These are phyloP conservation scores for Sporothrix pseudoabietina DNA, from an alignment of 2,329 filamentous ascomycete genomes.

Conservation along the genomic window DNA sequence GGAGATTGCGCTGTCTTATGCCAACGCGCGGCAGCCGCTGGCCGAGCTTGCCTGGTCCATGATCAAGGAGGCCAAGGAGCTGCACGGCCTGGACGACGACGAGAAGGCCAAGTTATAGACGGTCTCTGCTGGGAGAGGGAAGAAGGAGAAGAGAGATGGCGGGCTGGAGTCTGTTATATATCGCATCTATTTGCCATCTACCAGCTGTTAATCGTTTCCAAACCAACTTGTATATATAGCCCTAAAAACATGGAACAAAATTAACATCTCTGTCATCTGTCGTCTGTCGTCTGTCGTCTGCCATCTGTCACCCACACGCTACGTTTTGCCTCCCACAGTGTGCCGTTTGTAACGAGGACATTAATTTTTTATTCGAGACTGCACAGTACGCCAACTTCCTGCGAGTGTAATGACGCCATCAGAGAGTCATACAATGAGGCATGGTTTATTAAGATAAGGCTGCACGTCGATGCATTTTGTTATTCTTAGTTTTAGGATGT, in stretches of 20 bases:
- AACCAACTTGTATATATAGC: background rate
- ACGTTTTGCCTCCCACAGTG: too few relatives aligned
- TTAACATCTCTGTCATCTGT: background rate
- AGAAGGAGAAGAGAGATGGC: background rate
- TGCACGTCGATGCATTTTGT: too few relatives aligned
- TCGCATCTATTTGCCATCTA: background rate
- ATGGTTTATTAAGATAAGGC: too few relatives aligned
- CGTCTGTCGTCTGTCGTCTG: background rate
- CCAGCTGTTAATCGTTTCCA: background rate
- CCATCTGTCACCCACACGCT: background rate
- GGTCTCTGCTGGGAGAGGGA: background rate
- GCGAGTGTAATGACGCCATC: too few relatives aligned
- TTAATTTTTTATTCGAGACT: too few relatives aligned
- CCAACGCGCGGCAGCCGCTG: slow-evolving; percentile 67
- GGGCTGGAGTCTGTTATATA: background rate
- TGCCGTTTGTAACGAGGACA: too few relatives aligned
- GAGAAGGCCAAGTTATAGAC: slow-evolving; percentile 32
- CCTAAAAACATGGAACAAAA: background rate
- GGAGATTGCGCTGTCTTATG: slow-evolving; percentile 74
- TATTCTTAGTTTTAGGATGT: too few relatives aligned
- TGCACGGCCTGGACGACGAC: slow-evolving; percentile 19
- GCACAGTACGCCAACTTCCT: too few relatives aligned
- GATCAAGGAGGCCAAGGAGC: slow-evolving; percentile 51
- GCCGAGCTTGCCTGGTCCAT: slow-evolving; percentile 78
- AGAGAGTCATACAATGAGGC: too few relatives aligned